Evolutionary conservation across 306 rosid species (phyloP).

Genomic region (Lathyrus aphaca): DNA sequence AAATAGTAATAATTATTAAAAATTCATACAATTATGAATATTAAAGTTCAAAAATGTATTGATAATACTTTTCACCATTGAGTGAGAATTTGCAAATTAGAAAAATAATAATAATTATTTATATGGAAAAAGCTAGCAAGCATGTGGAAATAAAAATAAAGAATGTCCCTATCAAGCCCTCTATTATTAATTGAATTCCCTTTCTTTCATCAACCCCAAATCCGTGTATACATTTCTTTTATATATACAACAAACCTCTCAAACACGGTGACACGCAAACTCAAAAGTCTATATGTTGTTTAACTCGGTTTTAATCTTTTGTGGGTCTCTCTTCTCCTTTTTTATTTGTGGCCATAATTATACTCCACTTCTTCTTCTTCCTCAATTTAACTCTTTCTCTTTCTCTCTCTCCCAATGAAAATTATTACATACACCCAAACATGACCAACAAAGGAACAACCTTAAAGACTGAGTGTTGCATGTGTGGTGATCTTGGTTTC

Average conservation of each 20-base stretch:
- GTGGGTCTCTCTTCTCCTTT: constrained; percentile 45
- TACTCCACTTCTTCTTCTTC: background rate
- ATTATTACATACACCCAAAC: background rate
- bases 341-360: constrained; percentile 44
- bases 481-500: constrained; percentile 96
- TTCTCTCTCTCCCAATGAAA: constrained; percentile 44
- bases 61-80: too few species aligned
- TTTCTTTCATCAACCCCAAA: background rate
- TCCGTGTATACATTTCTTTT: background rate
- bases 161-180: constrained; percentile 1
- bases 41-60: too few species aligned
- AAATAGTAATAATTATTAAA: too few species aligned
- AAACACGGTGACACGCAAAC: constrained; percentile 57
- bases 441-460: constrained; percentile 54
- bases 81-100: too few species aligned
- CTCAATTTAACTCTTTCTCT: constrained; percentile 32
- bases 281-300: constrained; percentile 6
- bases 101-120: too few species aligned
- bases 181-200: constrained; percentile 22
- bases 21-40: too few species aligned
- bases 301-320: constrained; percentile 34
- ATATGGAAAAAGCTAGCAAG: too few species aligned
- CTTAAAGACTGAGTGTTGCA: constrained; percentile 76
- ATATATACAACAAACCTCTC: constrained; percentile 39
- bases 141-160: background rate